Base-by-base conservation (phyloP, 2,329 filamentous ascomycete genomes). In the Colletotrichum trifolii region DNA sequence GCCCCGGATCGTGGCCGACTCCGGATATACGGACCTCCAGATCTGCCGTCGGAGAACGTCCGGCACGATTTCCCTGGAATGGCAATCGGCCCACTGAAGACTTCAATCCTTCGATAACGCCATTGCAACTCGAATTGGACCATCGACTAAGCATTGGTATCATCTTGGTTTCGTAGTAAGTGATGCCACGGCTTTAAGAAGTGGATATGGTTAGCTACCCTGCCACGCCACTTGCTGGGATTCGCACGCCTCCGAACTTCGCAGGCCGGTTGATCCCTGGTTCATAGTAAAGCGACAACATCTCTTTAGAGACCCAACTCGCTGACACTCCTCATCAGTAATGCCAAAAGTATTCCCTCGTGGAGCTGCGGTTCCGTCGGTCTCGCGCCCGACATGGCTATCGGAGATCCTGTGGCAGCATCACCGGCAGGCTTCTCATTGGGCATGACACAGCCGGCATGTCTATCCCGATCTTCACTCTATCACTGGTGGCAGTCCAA, bases 41-140 rank as follows among this genome's bases (percentile, higher is more conserved):
- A 33, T 12, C 3, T 34, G 1, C 33, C 33, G 54, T 56, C 54
- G 54, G 54, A 17, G 34, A 47, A 39, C 54, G 54, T 47, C 54
- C 54, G 54, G 42, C 40, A 6, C 11, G 11, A 40, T 47, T 48
- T 48, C 11, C 54, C 15, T 25, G 35, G 54, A 47, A 17, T 1
- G 54, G 54, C 8, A 56, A 40, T 40, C 43, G 54, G 54, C 54
- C 54, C 54, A 40, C 54, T 8, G 33, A 56, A 33, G 6, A 33
- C 50, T 42, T 38, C 40, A 35, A 47, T 56, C 54, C 54, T 56
- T 56, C 54, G 54, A 56, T 56, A 47, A 56, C 54, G 54, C 54
- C 46, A 56, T 56, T 6, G 43, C 34, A n/a, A 56, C 17, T 46
- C 54, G 6, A 39, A 56, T 48, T 47, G 43, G 47, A 40, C 54